A percentile compares a stretch with the other conserved stretches of the same genome.
Conservation (phyloP, 2,329 filamentous ascomycete genomes). For the Aspergillus phoenicis region DNA sequence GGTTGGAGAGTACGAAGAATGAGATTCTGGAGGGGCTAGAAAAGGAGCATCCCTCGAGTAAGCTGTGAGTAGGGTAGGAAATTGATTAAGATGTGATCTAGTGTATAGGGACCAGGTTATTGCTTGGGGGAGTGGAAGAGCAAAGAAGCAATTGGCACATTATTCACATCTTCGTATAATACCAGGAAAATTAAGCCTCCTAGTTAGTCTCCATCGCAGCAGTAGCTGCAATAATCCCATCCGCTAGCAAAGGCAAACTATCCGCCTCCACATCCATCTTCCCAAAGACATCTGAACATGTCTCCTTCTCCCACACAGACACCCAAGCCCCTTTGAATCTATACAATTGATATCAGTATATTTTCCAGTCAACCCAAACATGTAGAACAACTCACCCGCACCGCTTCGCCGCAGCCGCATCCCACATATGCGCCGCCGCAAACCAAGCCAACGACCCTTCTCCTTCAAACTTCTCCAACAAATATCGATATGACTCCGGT, state of each 20-base stretch:
- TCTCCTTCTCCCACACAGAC: background rate
- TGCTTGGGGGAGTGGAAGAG: no score
- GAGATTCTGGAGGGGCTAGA: background rate
- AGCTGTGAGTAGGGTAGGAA: background rate
- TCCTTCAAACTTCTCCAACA: background rate
- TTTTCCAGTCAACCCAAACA: background rate
- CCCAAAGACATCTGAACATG: background rate
- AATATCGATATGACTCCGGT: background rate
- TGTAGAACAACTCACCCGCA: background rate
- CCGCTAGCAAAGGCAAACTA: background rate
- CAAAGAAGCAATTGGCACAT: no score
- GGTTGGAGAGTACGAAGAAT: constrained; percentile 2
- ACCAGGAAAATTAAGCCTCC: no score
- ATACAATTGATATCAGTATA: rapidly evolving
- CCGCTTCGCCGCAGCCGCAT: background rate
- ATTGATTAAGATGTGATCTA: no score
- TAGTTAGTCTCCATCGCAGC: background rate
- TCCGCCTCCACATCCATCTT: background rate
- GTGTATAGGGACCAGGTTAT: no score
- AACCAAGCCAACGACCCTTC: background rate
- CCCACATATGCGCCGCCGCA: background rate
- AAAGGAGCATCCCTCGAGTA: background rate
- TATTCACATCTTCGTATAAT: no score
- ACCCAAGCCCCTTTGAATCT: background rate
- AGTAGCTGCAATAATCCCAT: background rate